These are phyloP conservation scores for Colletotrichum caudatum DNA, from an alignment of 2,329 filamentous ascomycete species.

Conservation along the genomic window DNA sequence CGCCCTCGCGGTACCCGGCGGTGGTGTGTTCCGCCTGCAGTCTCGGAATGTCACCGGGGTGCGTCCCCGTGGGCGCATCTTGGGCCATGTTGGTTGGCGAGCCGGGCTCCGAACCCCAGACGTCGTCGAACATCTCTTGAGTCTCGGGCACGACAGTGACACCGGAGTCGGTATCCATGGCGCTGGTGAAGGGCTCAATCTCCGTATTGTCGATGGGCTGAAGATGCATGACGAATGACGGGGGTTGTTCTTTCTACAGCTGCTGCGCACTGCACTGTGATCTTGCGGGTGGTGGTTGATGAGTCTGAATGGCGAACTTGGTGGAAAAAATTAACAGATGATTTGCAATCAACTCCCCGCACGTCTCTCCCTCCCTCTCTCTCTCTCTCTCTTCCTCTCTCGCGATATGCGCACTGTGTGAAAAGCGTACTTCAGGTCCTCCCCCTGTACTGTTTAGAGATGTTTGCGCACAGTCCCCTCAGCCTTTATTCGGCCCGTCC, in stretches of 20 bases:
- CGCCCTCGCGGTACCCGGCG: constrained; percentile 90
- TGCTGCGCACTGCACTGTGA: no score
- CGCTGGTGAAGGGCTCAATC: constrained; percentile 41
- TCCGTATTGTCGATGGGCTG: constrained; percentile 43
- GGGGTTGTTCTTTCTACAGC: background rate
- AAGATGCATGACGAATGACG: constrained; percentile 37
- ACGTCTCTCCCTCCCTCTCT: background rate
- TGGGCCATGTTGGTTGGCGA: constrained; percentile 26
- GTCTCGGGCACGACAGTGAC: constrained; percentile 14
- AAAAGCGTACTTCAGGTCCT: fast-evolving
- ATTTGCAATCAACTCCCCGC: constrained; percentile 39
- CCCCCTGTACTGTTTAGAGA: background rate
- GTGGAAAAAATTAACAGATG: constrained; percentile 26
- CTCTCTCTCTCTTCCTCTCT: no score
- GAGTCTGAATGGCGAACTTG: constrained; percentile 2
- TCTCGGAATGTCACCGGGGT: constrained; percentile 76
- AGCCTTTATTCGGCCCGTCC: background rate
- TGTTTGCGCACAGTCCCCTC: background rate
- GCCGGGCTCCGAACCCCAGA: constrained; percentile 43
- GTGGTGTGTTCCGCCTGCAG: constrained; percentile 83
- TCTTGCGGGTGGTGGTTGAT: background rate
- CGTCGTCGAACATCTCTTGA: constrained; percentile 43
- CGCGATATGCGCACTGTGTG: constrained; percentile 7
- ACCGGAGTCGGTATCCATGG: constrained; percentile 34
- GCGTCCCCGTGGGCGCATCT: constrained; percentile 43